A percentile compares a stretch with the other conserved stretches of the same genome.
Evolutionary conservation across 306 rosid species (phyloP).

Genomic region (Quercus suber): DNA sequence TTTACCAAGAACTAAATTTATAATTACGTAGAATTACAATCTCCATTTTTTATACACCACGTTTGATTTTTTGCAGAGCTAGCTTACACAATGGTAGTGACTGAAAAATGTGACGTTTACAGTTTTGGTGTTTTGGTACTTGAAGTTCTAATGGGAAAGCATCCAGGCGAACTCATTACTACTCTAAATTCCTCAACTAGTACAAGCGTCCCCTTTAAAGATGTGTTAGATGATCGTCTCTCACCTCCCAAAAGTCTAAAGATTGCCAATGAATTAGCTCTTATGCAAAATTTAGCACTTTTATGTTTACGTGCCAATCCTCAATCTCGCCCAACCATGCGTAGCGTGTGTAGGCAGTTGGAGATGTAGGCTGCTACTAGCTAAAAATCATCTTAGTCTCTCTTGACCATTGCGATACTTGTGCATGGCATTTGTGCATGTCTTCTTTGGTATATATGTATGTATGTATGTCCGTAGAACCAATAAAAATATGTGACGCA

Average conservation of each 20-base stretch:
- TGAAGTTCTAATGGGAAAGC: neutral
- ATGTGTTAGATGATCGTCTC: constrained; percentile 28
- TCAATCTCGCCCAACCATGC: constrained; percentile 35
- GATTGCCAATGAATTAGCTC: constrained; percentile 12
- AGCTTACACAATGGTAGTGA: no score
- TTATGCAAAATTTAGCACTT: constrained; percentile 14
- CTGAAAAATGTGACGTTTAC: neutral
- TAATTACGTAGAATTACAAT: no score
- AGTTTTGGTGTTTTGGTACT: neutral
- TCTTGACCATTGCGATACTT: neutral
- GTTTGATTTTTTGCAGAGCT: neutral
- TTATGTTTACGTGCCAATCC: constrained; percentile 24
- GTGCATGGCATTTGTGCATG: neutral
- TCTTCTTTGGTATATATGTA: neutral
- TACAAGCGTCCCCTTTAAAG: constrained; percentile 2
- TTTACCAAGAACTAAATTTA: no score
- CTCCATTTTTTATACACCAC: no score
- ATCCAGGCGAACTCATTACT: neutral
- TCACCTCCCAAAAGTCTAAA: neutral
- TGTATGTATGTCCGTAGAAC: no score
- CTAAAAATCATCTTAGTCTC: neutral
- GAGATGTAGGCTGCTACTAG: neutral
- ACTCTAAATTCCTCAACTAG: neutral
- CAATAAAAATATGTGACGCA: no score
- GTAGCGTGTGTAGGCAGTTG: constrained; percentile 14